Conservation (phyloP, 139 green algal genomes). For the Chlorella ohadii region DNA sequence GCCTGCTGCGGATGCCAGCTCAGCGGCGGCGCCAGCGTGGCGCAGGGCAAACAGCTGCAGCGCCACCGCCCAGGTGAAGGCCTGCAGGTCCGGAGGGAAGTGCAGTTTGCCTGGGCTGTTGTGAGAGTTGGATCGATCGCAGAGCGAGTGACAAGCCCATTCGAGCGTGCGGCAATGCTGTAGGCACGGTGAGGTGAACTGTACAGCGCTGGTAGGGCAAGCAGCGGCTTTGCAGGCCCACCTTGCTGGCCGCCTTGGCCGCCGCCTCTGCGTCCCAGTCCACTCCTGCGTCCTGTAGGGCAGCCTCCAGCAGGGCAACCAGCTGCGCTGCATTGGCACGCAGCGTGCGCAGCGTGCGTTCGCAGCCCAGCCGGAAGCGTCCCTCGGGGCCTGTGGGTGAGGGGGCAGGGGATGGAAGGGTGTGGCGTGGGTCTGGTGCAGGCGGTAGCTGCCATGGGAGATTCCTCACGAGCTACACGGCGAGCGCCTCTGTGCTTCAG, state of each 20-base stretch:
- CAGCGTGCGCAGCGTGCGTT: constrained; percentile 51
- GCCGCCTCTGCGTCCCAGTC: constrained; percentile 64
- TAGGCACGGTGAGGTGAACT: too few species aligned
- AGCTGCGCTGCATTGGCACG: constrained; percentile 30
- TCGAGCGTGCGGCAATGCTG: too few species aligned
- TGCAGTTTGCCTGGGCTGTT: not conserved
- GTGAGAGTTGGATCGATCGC: too few species aligned
- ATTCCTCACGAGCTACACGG: too few species aligned
- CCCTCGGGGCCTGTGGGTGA: constrained; percentile 60
- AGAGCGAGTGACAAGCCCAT: too few species aligned
- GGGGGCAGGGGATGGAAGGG: too few species aligned
- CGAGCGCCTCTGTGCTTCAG: not conserved
- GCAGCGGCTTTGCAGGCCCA: not conserved
- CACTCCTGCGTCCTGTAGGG: constrained; percentile 74
- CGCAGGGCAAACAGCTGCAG: constrained; percentile 65
- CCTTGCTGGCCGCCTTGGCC: constrained; percentile 33
- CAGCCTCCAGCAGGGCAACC: constrained; percentile 63
- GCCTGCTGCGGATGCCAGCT: constrained; percentile 19
- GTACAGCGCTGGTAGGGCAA: too few species aligned
- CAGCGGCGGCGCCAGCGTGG: not conserved
- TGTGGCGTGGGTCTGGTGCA: too few species aligned
- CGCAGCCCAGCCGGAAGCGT: constrained; percentile 49
- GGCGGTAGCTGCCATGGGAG: not conserved
- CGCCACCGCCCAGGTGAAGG: constrained; percentile 60
- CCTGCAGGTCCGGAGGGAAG: constrained; percentile 8